Conservation (phyloP, 257 asterid species). For the Cordia subcordata region DNA sequence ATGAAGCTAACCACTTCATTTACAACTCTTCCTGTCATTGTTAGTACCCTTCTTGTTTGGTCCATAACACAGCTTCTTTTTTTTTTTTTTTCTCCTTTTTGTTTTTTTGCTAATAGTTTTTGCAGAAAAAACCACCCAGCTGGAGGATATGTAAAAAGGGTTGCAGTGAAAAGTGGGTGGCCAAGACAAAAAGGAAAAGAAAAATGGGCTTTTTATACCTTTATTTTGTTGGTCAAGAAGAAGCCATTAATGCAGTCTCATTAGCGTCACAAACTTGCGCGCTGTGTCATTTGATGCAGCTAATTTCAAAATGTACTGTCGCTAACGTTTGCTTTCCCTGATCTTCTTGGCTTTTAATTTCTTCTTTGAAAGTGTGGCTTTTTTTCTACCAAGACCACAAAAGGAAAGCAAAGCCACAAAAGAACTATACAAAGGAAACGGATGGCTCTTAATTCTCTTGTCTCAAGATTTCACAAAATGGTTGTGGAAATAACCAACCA, state of each 20-base stretch:
- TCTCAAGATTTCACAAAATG: slow-evolving; percentile 8
- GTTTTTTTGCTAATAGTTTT: too few relatives aligned
- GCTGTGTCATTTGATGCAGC: background rate
- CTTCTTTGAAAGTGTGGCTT: background rate
- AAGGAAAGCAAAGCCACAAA: background rate
- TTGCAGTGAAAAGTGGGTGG: background rate
- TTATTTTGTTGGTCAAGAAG: slow-evolving; percentile 2
- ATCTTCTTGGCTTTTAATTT: too few relatives aligned
- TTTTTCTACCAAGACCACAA: background rate
- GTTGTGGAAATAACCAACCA: background rate
- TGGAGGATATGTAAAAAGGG: background rate
- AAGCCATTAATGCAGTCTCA: slow-evolving; percentile 2
- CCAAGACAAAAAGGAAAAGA: background rate
- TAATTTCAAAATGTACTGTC: too few relatives aligned
- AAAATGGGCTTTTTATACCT: background rate
- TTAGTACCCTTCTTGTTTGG: slow-evolving; percentile 13
- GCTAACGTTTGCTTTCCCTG: too few relatives aligned
- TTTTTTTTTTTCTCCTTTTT: too few relatives aligned
- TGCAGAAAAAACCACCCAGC: background rate
- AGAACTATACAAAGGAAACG: too few relatives aligned
- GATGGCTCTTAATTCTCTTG: background rate
- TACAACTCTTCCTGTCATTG: slow-evolving; percentile 37
- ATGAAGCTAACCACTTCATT: slow-evolving; percentile 58
- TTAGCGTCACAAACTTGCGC: slow-evolving; percentile 4
- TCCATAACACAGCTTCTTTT: slow-evolving; percentile 14